Evolutionary conservation across 2,329 filamentous ascomycete species (phyloP).

Genomic region (Beauveria sp.): DNA sequence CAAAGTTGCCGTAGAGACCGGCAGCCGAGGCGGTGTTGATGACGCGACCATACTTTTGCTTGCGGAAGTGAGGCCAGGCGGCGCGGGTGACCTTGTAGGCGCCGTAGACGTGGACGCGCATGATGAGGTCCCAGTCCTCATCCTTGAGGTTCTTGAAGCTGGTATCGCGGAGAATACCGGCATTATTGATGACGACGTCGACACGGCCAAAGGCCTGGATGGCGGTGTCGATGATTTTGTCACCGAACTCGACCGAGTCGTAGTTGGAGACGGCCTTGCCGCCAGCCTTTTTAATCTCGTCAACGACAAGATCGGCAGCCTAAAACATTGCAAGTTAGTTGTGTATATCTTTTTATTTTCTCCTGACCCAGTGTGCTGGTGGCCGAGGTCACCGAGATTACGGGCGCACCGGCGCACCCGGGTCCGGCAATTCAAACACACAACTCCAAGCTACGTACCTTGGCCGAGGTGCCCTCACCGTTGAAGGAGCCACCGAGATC

Average conservation of each 20-base stretch:
- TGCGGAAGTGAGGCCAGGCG: conserved; percentile 95
- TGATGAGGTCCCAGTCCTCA: conserved; percentile 91
- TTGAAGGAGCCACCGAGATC: conserved; percentile 90
- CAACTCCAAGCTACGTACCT: conserved; percentile 46
- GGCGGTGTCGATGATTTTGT: conserved; percentile 86
- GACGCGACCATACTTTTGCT: conserved; percentile 94
- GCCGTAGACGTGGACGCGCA: conserved; percentile 85
- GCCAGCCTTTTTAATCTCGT: conserved; percentile 77
- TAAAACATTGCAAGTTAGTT: conserved; percentile 27
- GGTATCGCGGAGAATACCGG: conserved; percentile 87
- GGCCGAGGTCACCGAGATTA: not conserved
- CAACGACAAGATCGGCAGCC: conserved; percentile 76
- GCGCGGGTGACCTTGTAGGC: conserved; percentile 93
- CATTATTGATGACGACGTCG: conserved; percentile 96
- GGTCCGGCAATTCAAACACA: not conserved
- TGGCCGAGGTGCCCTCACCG: conserved; percentile 79
- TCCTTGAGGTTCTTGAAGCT: conserved; percentile 99
- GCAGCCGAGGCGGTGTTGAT: conserved; percentile 97
- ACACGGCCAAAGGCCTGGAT: conserved; percentile 77
- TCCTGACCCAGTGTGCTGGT: too few relatives aligned
- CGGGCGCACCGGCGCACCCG: not conserved
- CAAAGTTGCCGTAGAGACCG: conserved; percentile 91
- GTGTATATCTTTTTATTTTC: not conserved
- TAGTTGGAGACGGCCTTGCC: conserved; percentile 98
- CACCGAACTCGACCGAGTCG: conserved; percentile 86